A percentile compares a stretch with the other conserved stretches of the same genome.
Conservation (phyloP, 768 basidiomycete species). For the Lentinula edodes region DNA sequence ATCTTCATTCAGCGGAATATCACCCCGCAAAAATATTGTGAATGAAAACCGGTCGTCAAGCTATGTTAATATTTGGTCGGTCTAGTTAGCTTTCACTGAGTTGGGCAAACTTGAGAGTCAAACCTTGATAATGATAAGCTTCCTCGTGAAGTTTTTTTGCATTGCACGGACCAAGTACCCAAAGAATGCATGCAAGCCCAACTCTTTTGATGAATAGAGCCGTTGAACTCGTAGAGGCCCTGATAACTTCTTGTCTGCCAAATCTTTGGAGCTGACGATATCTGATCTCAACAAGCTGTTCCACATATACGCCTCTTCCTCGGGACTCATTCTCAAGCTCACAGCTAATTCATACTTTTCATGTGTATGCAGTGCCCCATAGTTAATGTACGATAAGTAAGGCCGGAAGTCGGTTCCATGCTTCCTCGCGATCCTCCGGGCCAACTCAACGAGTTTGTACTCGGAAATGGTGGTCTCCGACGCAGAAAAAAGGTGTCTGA, state of each 20-base stretch:
- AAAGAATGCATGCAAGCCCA: slow-evolving; percentile 54
- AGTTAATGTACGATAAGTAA: slow-evolving; percentile 48
- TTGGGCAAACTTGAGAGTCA: not conserved
- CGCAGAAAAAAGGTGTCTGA: slow-evolving; percentile 42
- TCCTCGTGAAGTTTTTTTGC: slow-evolving; percentile 53
- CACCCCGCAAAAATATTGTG: slow-evolving; percentile 59
- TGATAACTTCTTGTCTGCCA: slow-evolving; percentile 45
- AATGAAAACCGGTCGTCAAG: slow-evolving; percentile 57
- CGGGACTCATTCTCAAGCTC: slow-evolving; percentile 31
- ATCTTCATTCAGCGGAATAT: slow-evolving; percentile 54
- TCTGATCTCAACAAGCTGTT: slow-evolving; percentile 61
- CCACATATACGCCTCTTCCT: slow-evolving; percentile 49
- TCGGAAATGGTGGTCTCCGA: slow-evolving; percentile 53
- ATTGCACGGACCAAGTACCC: slow-evolving; percentile 52
- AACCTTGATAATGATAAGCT: slow-evolving; percentile 55
- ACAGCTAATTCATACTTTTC: slow-evolving; percentile 50
- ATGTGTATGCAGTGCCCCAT: slow-evolving; percentile 45
- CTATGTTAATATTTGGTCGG: slow-evolving; percentile 21
- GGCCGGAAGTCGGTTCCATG: slow-evolving; percentile 36
- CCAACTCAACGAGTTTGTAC: slow-evolving; percentile 53
- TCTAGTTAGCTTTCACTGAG: not conserved
- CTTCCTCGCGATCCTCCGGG: slow-evolving; percentile 38
- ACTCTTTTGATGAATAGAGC: slow-evolving; percentile 50
- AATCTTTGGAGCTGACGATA: slow-evolving; percentile 44
- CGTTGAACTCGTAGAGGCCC: slow-evolving; percentile 54